Base-by-base conservation (phyloP, 306 rosid species). In the Arachis hypogaea region DNA sequence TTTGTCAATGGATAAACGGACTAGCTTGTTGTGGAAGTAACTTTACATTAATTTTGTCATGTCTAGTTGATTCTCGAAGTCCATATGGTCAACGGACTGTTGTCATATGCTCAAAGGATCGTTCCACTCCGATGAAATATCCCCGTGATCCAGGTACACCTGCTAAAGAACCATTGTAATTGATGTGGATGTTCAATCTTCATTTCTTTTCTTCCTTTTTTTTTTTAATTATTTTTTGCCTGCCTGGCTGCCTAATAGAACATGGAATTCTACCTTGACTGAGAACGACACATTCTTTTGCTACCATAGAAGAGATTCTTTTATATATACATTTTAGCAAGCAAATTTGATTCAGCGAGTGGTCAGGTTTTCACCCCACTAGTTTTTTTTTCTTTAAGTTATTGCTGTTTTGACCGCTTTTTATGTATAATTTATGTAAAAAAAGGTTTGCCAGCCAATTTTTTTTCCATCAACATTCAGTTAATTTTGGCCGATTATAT, bases 141-240 rank as follows among this genome's bases (percentile, higher is more conserved):
- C 97, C 97, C 81, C 92, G 95, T 4, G 78, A 75, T 83, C 92
- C 97, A 43, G 97, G 99, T 77, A 89, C 87, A 58, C 97, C 95
- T 7, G 90, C 85, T 3, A 89, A 89, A 87, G 79, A 71, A 69
- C 97, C 97, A 66, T 63, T 92, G 81, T 92, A 76, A 82, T 64
- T 77, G 60, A 65, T 68, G 49, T 38, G 52, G 55, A 69, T 47
- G 55, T 58, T 57, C 55, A 18, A 7, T 79, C 68, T 64, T 67
- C 22, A 22, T 22, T 22, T 22, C 71, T 68, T 59, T 67, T 64
- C 38, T 70, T 60, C n/a, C 62, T 60, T 14, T 42, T 80, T 69
- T 42, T 65, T 49, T 55, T 36, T 38, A 22, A 40, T 55, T 51
- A 47, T 2, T 69, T 33, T 33, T 33, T 2, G 2, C 45, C 46